phyloP scores from a whole-genome alignment of 106 monocot genomes.

The Allium sativum region DNA sequence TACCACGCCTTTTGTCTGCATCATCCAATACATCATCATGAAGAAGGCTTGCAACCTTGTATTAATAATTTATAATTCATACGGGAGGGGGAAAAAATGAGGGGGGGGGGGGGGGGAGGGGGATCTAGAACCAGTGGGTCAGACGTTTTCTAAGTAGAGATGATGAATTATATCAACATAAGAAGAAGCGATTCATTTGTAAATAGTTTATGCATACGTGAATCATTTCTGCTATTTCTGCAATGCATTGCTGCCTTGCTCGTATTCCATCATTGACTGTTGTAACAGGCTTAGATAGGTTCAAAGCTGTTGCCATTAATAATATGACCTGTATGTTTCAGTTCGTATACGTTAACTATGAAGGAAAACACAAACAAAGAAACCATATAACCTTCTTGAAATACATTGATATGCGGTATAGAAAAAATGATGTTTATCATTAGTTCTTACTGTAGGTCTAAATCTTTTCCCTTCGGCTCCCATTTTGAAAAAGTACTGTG shows the following conservation, averaged over 20 bases:
- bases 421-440: neutral
- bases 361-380: neutral
- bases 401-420: neutral
- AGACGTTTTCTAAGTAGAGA: neutral
- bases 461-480: constrained; percentile 94
- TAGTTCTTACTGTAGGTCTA: constrained; percentile 59
- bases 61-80: no score
- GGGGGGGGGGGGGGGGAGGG: neutral
- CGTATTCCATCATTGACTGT: constrained; percentile 11
- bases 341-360: neutral
- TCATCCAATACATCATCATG: constrained; percentile 99
- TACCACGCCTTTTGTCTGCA: constrained; percentile 85
- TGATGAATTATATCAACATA: neutral
- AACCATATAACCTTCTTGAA: neutral
- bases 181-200: neutral
- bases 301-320: constrained; percentile 72
- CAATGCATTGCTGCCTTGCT: constrained; percentile 64
- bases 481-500: constrained; percentile 81
- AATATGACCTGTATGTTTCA: constrained; percentile 50
- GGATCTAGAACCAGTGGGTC: no score
- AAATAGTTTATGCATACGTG: constrained; percentile 37
- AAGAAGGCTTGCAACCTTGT: constrained; percentile 90
- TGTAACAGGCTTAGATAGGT: neutral
- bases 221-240: constrained; percentile 97
- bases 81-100: constrained; percentile 1